Conservation (phyloP, 2,329 filamentous ascomycete species). For the Alternaria atra region DNA sequence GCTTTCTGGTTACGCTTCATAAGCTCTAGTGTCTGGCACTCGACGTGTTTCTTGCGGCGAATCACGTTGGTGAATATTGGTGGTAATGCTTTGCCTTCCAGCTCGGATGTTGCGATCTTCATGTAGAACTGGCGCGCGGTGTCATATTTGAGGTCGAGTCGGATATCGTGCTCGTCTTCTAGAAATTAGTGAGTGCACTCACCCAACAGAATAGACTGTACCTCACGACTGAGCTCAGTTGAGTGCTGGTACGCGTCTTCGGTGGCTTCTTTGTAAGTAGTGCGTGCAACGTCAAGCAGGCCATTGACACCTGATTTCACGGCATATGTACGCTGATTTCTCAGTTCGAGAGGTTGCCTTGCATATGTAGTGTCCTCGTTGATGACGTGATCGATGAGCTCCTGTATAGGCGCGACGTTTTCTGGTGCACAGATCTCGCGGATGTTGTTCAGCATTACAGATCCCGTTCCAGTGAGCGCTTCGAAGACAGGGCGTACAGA, state of each 20-base stretch:
- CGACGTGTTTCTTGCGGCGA: conserved; percentile 75
- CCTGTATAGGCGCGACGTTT: conserved; percentile 67
- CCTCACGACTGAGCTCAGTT: conserved; percentile 69
- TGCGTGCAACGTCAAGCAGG: conserved; percentile 85
- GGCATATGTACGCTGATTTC: conserved; percentile 90
- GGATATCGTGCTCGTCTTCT: conserved; percentile 62
- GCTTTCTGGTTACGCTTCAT: conserved; percentile 74
- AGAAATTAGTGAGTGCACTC: conserved; percentile 10
- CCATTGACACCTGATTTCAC: conserved; percentile 87
- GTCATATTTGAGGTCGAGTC: conserved; percentile 77
- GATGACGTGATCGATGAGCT: conserved; percentile 73
- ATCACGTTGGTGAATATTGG: conserved; percentile 79
- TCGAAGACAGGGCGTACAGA: conserved; percentile 73
- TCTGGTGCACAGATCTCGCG: conserved; percentile 73
- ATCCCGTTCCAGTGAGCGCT: conserved; percentile 71
- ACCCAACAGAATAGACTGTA: neutral
- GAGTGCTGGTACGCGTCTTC: conserved; percentile 79
- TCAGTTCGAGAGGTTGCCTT: conserved; percentile 80
- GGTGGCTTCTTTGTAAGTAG: conserved; percentile 88
- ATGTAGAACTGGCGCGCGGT: conserved; percentile 82
- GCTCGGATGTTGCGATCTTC: conserved; percentile 68
- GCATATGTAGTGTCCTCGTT: conserved; percentile 84
- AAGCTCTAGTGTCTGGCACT: conserved; percentile 87
- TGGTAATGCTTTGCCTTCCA: conserved; percentile 69
- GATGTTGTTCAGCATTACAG: conserved; percentile 72